These are phyloP conservation scores for Xylaria scruposa DNA, from an alignment of 495 filamentous ascomycete species.

Conservation along the genomic window DNA sequence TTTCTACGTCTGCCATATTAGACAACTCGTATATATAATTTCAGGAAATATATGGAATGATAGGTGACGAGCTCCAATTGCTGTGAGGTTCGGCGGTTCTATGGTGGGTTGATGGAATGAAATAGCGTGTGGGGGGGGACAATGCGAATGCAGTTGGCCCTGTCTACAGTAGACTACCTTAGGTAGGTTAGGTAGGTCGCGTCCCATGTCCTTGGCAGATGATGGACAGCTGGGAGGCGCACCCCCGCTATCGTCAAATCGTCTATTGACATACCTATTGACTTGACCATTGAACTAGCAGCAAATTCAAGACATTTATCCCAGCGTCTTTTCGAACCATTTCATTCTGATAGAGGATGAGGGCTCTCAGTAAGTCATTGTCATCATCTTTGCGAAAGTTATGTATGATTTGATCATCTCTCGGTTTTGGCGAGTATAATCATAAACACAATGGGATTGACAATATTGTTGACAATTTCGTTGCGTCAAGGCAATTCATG, in stretches of 20 bases:
- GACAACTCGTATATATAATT: background rate
- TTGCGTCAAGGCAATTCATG: background rate
- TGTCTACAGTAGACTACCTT: background rate
- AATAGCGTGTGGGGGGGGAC: background rate
- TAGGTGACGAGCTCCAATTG: background rate
- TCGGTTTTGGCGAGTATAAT: background rate
- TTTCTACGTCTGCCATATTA: conserved; percentile 71
- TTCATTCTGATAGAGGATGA: no score
- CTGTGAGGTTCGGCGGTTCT: background rate
- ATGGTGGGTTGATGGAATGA: conserved; percentile 1
- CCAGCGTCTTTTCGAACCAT: no score
- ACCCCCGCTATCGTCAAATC: background rate
- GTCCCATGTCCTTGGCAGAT: background rate
- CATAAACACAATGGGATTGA: background rate
- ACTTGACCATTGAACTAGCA: no score
- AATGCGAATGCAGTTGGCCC: background rate
- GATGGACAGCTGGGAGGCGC: background rate
- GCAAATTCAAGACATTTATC: background rate
- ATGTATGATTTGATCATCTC: background rate
- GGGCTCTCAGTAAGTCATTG: background rate
- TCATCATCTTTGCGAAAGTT: background rate
- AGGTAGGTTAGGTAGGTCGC: no score
- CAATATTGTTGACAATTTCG: background rate
- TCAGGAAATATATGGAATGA: background rate
- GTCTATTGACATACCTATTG: no score